Evolutionary conservation across 2,329 filamentous ascomycete genomes (phyloP).

Genomic region (Ceratocystis destructans): DNA sequence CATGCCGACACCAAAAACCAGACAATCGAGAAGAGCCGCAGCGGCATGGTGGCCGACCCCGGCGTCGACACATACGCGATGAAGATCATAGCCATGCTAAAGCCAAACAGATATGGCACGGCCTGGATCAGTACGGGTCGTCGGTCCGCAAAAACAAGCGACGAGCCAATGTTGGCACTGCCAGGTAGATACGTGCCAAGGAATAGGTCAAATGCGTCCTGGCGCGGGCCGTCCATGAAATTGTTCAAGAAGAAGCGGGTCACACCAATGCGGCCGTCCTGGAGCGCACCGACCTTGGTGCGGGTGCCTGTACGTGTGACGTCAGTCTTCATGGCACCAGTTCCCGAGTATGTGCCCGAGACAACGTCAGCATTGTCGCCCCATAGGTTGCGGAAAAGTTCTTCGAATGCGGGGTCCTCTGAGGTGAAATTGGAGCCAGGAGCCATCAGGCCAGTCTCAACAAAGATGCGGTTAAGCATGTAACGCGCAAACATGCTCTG

Average conservation of each 20-base stretch:
- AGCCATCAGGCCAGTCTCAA: slow-evolving; percentile 65
- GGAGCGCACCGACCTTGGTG: slow-evolving; percentile 69
- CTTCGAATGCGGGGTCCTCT: slow-evolving; percentile 70
- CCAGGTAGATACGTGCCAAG: slow-evolving; percentile 72
- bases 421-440: slow-evolving; percentile 61
- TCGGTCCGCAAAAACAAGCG: slow-evolving; percentile 67
- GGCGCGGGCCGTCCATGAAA: slow-evolving; percentile 81
- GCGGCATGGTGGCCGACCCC: slow-evolving; percentile 62
- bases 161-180: slow-evolving; percentile 54
- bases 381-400: slow-evolving; percentile 93
- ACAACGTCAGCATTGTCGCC: slow-evolving; percentile 97
- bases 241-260: slow-evolving; percentile 90
- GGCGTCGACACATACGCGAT: slow-evolving; percentile 62
- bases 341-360: slow-evolving; percentile 83
- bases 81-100: slow-evolving; percentile 71
- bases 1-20: slow-evolving; percentile 59
- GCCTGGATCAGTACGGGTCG: slow-evolving; percentile 79
- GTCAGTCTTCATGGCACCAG: slow-evolving; percentile 94
- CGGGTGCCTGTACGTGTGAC: slow-evolving; percentile 87
- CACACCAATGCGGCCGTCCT: slow-evolving; percentile 76
- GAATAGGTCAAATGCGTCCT: slow-evolving; percentile 93
- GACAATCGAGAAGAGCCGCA: slow-evolving; percentile 69
- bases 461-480: slow-evolving; percentile 77
- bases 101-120: slow-evolving; percentile 81
- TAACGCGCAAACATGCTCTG: slow-evolving; percentile 92